A percentile compares a stretch with the other conserved stretches of the same genome.
These are phyloP conservation scores for Penicillium hordei DNA, from an alignment of 2,329 filamentous ascomycete species.

Conservation along the genomic window DNA sequence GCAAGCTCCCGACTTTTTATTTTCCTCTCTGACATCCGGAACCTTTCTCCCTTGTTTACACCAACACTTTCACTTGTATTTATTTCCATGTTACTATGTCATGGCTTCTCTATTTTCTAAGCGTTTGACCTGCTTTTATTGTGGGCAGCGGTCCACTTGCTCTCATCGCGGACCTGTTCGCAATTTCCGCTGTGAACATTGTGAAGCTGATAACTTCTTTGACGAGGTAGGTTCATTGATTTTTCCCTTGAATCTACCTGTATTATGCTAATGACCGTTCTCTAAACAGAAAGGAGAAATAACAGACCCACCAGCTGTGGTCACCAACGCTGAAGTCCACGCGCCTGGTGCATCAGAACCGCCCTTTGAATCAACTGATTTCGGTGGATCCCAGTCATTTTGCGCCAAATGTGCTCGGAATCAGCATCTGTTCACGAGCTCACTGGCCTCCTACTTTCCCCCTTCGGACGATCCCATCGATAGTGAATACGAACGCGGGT, in stretches of 20 bases:
- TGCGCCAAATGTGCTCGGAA: slow-evolving; percentile 85
- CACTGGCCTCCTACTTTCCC: slow-evolving; percentile 77
- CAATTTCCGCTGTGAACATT: slow-evolving; percentile 72
- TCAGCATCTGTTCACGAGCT: slow-evolving; percentile 75
- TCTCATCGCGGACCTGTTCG: slow-evolving; percentile 58
- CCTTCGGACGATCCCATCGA: slow-evolving; percentile 66
- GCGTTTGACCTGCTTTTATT: slow-evolving; percentile 76
- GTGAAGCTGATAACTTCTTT: slow-evolving; percentile 84
- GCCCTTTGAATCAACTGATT: slow-evolving; percentile 39
- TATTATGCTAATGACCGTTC: slow-evolving; percentile 19
- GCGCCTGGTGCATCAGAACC: slow-evolving; percentile 47
- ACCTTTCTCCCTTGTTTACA: slow-evolving; percentile 15
- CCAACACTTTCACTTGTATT: slow-evolving; percentile 2
- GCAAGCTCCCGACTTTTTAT: slow-evolving; percentile 15
- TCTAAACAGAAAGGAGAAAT: slow-evolving; percentile 73
- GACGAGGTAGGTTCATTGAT: slow-evolving; percentile 66
- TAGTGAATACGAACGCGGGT: slow-evolving; percentile 64
- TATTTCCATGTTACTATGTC: slow-evolving; percentile 20
- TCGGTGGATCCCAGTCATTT: slow-evolving; percentile 50
- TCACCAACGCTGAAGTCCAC: slow-evolving; percentile 46
- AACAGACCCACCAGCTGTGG: slow-evolving; percentile 73
- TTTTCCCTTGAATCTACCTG: not conserved
- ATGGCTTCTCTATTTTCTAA: slow-evolving; percentile 47
- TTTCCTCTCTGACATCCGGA: slow-evolving; percentile 10
- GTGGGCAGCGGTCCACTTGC: slow-evolving; percentile 65